phyloP scores from a whole-genome alignment of 345 rosid genomes.

The Euphorbia pulcherrima region DNA sequence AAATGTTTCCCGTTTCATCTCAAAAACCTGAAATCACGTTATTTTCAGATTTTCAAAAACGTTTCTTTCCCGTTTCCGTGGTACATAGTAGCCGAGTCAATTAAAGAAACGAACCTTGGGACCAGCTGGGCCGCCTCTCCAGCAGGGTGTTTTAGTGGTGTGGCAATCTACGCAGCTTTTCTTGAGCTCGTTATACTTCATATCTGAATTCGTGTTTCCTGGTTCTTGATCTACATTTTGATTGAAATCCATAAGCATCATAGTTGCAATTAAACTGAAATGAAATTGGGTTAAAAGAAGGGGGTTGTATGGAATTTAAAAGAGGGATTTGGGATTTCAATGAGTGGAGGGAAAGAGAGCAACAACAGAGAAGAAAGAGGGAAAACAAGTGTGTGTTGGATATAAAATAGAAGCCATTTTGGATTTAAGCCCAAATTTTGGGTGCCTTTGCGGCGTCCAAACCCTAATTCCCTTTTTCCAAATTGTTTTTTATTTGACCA shows the following conservation, averaged over 20 bases:
- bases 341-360: background rate
- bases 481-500: background rate
- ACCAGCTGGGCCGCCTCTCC: conserved; percentile 89
- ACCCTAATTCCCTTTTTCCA: conserved; percentile 26
- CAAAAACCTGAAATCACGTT: too few relatives aligned
- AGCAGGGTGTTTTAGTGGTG: conserved; percentile 75
- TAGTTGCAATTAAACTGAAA: background rate
- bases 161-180: conserved; percentile 66
- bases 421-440: background rate
- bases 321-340: background rate
- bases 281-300: background rate
- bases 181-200: conserved; percentile 13
- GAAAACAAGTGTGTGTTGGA: background rate
- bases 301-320: background rate
- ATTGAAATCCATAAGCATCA: conserved; percentile 5
- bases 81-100: too few relatives aligned
- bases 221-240: conserved; percentile 15
- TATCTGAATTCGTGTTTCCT: background rate
- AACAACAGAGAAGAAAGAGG: background rate
- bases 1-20: too few relatives aligned
- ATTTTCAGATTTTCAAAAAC: too few relatives aligned
- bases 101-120: conserved; percentile 45
- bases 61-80: too few relatives aligned
- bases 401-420: too few relatives aligned
- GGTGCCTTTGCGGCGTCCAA: conserved; percentile 14